phyloP scores from a whole-genome alignment of 805 yeast species.

The Teunomyces funiuensis region DNA sequence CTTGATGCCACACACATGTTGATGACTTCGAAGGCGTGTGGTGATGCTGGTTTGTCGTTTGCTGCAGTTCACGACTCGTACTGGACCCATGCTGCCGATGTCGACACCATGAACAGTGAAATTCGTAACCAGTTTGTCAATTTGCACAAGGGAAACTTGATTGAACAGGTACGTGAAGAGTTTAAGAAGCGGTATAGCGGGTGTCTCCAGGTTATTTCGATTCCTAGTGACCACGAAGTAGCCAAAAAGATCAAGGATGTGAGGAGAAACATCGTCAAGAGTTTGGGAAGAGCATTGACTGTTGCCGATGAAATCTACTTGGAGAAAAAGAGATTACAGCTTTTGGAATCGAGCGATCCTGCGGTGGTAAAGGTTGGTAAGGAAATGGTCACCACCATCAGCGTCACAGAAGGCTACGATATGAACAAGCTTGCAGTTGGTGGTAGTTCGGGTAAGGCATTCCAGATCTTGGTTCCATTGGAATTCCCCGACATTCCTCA shows the following conservation, averaged over 20 bases:
- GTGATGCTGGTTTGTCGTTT: slow-evolving; percentile 62
- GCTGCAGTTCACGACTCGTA: slow-evolving; percentile 97
- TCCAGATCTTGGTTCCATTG: slow-evolving; percentile 64
- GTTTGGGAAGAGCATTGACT: slow-evolving; percentile 55
- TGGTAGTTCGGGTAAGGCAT: slow-evolving; percentile 22
- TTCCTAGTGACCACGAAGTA: slow-evolving; percentile 52
- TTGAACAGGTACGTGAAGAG: slow-evolving; percentile 70
- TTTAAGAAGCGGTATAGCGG: slow-evolving; percentile 78
- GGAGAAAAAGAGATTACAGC: slow-evolving; percentile 62
- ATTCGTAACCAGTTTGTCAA: slow-evolving; percentile 78
- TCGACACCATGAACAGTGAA: slow-evolving; percentile 64
- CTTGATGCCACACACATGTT: slow-evolving; percentile 97
- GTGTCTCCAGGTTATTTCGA: slow-evolving; percentile 58
- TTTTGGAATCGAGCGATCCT: slow-evolving; percentile 54
- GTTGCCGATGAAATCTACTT: slow-evolving; percentile 71
- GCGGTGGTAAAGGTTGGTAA: slow-evolving; percentile 48
- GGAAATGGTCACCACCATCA: slow-evolving; percentile 67
- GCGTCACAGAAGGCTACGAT: slow-evolving; percentile 45
- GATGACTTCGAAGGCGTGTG: slow-evolving; percentile 78
- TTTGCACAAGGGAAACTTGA: slow-evolving; percentile 72
- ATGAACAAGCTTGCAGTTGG: slow-evolving; percentile 22
- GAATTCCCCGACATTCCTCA: slow-evolving; percentile 70
- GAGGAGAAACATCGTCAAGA: slow-evolving; percentile 48
- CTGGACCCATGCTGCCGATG: slow-evolving; percentile 94
- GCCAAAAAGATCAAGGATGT: slow-evolving; percentile 51